Conservation (phyloP, 495 filamentous ascomycete species). For the Staphylotrichum tortipilum region DNA sequence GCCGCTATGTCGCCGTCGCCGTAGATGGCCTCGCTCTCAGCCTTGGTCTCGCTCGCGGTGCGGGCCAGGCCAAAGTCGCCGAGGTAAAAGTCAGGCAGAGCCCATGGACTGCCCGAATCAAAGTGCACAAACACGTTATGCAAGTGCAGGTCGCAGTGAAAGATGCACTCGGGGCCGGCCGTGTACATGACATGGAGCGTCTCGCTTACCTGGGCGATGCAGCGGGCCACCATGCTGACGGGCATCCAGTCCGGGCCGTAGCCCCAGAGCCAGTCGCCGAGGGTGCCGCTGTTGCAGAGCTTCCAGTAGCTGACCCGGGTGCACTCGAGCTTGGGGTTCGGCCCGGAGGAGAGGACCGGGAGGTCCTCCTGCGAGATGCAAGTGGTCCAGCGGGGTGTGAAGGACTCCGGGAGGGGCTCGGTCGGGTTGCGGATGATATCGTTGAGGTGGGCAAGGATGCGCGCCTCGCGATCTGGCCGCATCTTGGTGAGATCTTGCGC, state of each 20-base stretch:
- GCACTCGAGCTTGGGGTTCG: not conserved
- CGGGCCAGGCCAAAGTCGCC: conserved; percentile 7
- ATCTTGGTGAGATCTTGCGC: not conserved
- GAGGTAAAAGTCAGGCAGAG: conserved; percentile 3
- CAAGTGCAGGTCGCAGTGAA: conserved; percentile 10
- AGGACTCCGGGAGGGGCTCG: not conserved
- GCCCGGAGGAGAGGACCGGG: not conserved
- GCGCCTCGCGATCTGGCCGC: not conserved
- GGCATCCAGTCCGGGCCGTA: not conserved
- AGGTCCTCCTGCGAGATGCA: not conserved
- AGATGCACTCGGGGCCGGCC: not conserved
- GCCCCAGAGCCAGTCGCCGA: not conserved
- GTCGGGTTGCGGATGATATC: not conserved
- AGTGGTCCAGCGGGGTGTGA: not conserved
- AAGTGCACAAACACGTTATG: conserved; percentile 5
- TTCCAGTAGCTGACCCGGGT: conserved; percentile 4
- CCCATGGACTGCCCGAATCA: not conserved
- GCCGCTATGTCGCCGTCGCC: not conserved
- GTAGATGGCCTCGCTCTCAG: not conserved
- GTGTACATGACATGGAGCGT: conserved; percentile 12
- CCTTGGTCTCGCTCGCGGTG: not conserved
- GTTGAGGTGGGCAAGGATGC: conserved; percentile 4
- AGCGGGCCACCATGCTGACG: conserved; percentile 1
- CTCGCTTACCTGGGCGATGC: conserved; percentile 6
- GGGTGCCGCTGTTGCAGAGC: conserved; percentile 1